Evolutionary conservation across 352 stramenopile genomes (phyloP).

Genomic region (Phytophthora fragariae): DNA sequence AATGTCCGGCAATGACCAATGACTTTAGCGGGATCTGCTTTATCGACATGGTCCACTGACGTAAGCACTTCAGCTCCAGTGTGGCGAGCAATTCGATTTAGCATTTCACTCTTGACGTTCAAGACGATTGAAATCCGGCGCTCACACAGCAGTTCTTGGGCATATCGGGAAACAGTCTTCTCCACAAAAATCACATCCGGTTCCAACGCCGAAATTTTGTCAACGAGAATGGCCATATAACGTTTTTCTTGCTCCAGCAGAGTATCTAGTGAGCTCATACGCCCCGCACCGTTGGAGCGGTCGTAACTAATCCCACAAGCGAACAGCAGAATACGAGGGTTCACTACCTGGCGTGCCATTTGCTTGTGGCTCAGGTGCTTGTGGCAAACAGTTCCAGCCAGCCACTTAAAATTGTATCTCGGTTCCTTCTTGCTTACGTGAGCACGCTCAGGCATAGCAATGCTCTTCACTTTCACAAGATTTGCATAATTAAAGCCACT

Average conservation of each 20-base stretch:
- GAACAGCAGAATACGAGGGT: conserved; percentile 97
- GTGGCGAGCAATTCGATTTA: conserved; percentile 94
- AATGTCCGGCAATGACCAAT: conserved; percentile 79
- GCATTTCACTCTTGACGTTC: conserved; percentile 93
- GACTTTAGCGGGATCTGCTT: conserved; percentile 53
- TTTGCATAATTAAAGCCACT: conserved; percentile 85
- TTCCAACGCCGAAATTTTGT: conserved; percentile 96
- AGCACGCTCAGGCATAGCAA: conserved; percentile 54
- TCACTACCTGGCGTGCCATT: conserved; percentile 94
- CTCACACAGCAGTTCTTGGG: conserved; percentile 93
- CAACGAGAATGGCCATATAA: conserved; percentile 97
- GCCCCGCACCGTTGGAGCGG: conserved; percentile 79
- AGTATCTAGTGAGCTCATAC: conserved; percentile 95
- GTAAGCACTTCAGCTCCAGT: conserved; percentile 93
- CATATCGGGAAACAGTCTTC: conserved; percentile 87
- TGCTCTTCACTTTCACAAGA: conserved; percentile 88
- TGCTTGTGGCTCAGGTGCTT: conserved; percentile 98
- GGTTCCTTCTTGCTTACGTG: conserved; percentile 82
- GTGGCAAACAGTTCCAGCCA: conserved; percentile 95
- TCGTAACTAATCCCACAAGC: conserved; percentile 97
- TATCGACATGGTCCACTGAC: conserved; percentile 94
- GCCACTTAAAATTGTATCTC: conserved; percentile 93
- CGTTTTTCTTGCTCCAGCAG: conserved; percentile 97
- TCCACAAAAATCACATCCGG: conserved; percentile 97
- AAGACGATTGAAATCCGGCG: conserved; percentile 93